phyloP scores from a whole-genome alignment of 805 yeast species.

The Teunomyces cretensis region DNA sequence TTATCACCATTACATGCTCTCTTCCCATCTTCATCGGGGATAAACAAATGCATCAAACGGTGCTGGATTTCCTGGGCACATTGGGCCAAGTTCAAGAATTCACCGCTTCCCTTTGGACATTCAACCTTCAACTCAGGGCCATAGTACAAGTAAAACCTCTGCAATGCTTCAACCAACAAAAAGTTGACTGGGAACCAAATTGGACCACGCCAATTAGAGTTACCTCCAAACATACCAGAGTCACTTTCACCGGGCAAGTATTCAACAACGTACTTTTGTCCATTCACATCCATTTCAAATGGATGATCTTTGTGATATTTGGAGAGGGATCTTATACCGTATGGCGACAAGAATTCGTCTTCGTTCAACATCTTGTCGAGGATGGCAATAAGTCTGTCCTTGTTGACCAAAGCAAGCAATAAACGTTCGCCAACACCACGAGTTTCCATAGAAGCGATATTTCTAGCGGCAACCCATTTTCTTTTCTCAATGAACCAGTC shows the following conservation, averaged over 20 bases:
- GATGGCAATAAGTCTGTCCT: constrained; percentile 74
- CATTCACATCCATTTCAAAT: constrained; percentile 79
- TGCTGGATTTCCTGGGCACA: constrained; percentile 90
- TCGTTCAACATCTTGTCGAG: constrained; percentile 82
- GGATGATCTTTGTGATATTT: constrained; percentile 84
- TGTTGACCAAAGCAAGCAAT: constrained; percentile 74
- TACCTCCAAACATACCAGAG: constrained; percentile 94
- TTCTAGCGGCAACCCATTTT: constrained; percentile 68
- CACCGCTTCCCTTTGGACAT: constrained; percentile 85
- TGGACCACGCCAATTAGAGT: constrained; percentile 97
- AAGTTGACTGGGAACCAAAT: constrained; percentile 95
- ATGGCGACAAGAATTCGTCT: constrained; percentile 77
- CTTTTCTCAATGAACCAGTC: constrained; percentile 81
- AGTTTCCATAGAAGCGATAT: constrained; percentile 79
- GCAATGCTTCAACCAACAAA: constrained; percentile 79
- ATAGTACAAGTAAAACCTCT: constrained; percentile 83
- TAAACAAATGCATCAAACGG: constrained; percentile 73
- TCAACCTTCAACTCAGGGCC: constrained; percentile 84
- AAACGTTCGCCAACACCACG: constrained; percentile 83
- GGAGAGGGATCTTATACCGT: constrained; percentile 86
- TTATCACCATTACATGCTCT: constrained; percentile 81
- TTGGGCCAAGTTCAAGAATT: constrained; percentile 73
- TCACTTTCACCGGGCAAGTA: constrained; percentile 89
- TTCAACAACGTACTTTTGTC: constrained; percentile 64
- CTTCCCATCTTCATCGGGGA: constrained; percentile 61